Evolutionary conservation across 768 basidiomycete genomes (phyloP), one percentile per base, ranked within the genome.

Genomic region (Rossbeevera mucosa): DNA sequence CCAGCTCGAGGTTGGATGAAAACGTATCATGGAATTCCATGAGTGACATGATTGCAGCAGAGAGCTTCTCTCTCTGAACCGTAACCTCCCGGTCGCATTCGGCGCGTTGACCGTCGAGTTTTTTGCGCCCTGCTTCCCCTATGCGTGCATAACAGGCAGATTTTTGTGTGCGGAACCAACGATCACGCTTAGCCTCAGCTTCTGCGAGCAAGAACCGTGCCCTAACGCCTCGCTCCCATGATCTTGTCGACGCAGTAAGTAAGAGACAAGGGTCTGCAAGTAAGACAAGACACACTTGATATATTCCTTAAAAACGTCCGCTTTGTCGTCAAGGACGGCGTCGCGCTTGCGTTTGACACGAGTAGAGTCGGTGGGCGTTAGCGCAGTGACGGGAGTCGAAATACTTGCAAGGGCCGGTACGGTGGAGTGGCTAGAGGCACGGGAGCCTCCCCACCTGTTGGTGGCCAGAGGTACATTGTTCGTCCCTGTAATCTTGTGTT

Each of bases 121-220:
- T 64, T n/a, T 60, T 57, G 21, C 65, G 59, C 29, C 67, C 67
- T 20, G 61, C 65, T 36, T 65, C 63, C 38, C 67, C 67, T 46
- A 69, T 58, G 44, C 69, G 67, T 40, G 53, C 44, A 53, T 63
- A 69, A 33, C 56, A 54, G 7, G 50, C 14, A 51, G 67, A 69
- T 33, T 69, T 71, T 36, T 69, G 67, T 7, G 65, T 60, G 21
- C 61, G 61, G 43, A 52, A 57, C 69, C 69, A 69, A 31, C 63
- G 63, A 9, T 58, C 54, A 26, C 58, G 67, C 33, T 69, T 60
- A 5, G 53, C 45, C 30, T 69, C 69, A 7, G 69, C 69, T 30
- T 69, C 69, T 0, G 30, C 50, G 13, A 69, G 57, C 50, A 49
- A 44, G 50, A 57, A 53, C 28, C 52, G 62, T 44, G 69, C 52